Evolutionary conservation across 495 filamentous ascomycete genomes (phyloP).

Genomic region (Penicillium antarcticum): DNA sequence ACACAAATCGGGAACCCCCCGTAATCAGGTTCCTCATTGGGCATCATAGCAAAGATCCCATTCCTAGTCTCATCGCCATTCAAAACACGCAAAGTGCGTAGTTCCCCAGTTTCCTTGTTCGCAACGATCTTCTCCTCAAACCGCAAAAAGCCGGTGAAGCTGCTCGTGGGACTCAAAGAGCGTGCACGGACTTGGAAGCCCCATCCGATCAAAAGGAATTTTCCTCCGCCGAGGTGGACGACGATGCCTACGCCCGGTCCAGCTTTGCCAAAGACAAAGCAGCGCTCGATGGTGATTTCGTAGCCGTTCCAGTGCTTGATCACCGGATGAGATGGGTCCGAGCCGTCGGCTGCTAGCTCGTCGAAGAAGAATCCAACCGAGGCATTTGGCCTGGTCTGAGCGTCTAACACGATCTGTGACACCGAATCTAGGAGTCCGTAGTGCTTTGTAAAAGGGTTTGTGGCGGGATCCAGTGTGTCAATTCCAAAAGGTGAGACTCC

Average conservation of each 20-base stretch:
- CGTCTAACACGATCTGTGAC: slow-evolving; percentile 35
- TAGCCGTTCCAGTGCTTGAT: slow-evolving; percentile 22
- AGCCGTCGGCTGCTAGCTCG: slow-evolving; percentile 21
- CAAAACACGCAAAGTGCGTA: slow-evolving; percentile 34
- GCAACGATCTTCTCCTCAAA: slow-evolving; percentile 39
- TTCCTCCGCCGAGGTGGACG: slow-evolving; percentile 32
- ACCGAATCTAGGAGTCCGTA: slow-evolving; percentile 37
- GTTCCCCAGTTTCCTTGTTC: slow-evolving; percentile 30
- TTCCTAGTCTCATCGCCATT: slow-evolving; percentile 51
- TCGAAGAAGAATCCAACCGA: slow-evolving; percentile 50
- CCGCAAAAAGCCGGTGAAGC: slow-evolving; percentile 42
- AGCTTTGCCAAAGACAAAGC: slow-evolving; percentile 48
- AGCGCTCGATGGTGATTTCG: slow-evolving; percentile 37
- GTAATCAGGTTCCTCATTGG: slow-evolving; percentile 48
- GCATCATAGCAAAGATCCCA: slow-evolving; percentile 46
- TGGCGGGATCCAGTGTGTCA: slow-evolving; percentile 36
- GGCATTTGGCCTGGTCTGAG: slow-evolving; percentile 29
- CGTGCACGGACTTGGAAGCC: slow-evolving; percentile 41
- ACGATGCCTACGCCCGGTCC: slow-evolving; percentile 43
- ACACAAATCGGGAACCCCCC: slow-evolving; percentile 49
- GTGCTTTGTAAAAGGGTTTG: slow-evolving; percentile 36
- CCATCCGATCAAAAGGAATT: slow-evolving; percentile 46
- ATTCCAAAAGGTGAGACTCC: slow-evolving; percentile 45
- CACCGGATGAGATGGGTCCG: slow-evolving; percentile 23
- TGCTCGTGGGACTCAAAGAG: slow-evolving; percentile 20